Base-by-base conservation (phyloP, 768 basidiomycete genomes). In the Suillus bovinus region DNA sequence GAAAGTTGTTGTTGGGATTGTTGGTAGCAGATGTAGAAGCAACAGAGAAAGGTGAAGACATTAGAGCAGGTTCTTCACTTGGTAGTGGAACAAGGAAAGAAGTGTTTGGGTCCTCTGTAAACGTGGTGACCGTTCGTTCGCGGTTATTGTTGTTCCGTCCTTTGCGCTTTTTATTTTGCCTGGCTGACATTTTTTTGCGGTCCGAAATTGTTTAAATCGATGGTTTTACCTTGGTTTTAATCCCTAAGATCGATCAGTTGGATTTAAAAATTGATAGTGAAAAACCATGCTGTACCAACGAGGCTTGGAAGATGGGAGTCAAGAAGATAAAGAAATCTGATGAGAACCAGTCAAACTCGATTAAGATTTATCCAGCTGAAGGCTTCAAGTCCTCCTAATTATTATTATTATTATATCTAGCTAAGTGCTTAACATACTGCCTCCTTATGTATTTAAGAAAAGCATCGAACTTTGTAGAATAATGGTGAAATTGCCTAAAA, bases 51-150 rank as follows among this genome's bases (percentile, higher is more conserved):
- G 78, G 74, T 0, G 79, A 72, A 33, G 80, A 73, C 69, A 80
- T 72, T 70, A 74, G 67, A 66, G 80, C 74, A 4, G 79, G 80
- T 20, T 85, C 82, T 72, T 86, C 85, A 65, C 80, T 81, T 29
- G 83, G 71, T 11, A 79, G 80, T 22, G 83, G 82, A 34, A 84
- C 76, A 61, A 84, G 79, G 62, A 81, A 84, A 34, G 80, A 79
- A 4, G 83, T 81, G 67, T 82, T 81, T 54, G 86, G 80, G 65
- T 84, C 84, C 68, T 85, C 80, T 13, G 85, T 85, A 69, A 87
- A 84, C 39, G 86, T 86, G 65, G 85, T 85, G 67, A 87, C 85
- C n/a, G 86, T 87, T 61, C 86, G 84, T 72, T 87, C 85, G 68
- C 88, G 82, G 73, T 79, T 82, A 66, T 79, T 81, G 66, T 81